phyloP scores from a whole-genome alignment of 1,139 yeast species.

The Blastobotrys petasosporus region DNA sequence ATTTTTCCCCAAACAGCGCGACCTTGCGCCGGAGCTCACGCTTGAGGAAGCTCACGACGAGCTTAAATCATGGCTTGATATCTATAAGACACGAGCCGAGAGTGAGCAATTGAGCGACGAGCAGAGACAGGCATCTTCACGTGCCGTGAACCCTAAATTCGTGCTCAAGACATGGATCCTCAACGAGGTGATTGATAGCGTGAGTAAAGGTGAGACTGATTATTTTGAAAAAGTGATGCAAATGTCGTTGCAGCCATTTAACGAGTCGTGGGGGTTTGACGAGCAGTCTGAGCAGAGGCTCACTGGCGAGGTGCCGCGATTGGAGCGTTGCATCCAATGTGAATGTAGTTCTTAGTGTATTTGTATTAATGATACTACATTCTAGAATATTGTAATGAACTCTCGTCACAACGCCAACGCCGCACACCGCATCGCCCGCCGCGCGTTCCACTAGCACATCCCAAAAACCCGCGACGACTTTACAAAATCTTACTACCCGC shows the following conservation, averaged over 20 bases:
- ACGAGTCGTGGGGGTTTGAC: slow-evolving; percentile 31
- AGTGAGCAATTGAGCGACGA: slow-evolving; percentile 35
- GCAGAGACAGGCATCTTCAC: slow-evolving; percentile 39
- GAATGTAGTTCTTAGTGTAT: slow-evolving; percentile 27
- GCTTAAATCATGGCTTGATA: slow-evolving; percentile 37
- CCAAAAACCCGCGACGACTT: no score
- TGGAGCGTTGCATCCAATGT: slow-evolving; percentile 27
- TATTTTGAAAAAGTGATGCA: slow-evolving; percentile 31
- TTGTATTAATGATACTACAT: background rate
- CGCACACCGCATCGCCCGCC: no score
- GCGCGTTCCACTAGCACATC: background rate
- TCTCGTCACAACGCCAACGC: no score
- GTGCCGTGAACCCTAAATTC: slow-evolving; percentile 63
- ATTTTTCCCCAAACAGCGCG: slow-evolving; percentile 35
- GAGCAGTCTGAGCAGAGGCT: slow-evolving; percentile 23
- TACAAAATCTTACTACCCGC: no score
- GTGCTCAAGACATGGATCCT: slow-evolving; percentile 83
- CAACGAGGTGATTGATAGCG: slow-evolving; percentile 61
- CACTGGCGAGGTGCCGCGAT: slow-evolving; percentile 28
- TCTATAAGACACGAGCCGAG: slow-evolving; percentile 39
- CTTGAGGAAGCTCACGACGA: slow-evolving; percentile 31
- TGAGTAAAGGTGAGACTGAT: slow-evolving; percentile 25
- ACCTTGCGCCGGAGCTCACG: slow-evolving; percentile 26
- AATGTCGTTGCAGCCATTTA: slow-evolving; percentile 36
- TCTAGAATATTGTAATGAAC: no score